A percentile compares a stretch with the other conserved stretches of the same genome.
phyloP scores from a whole-genome alignment of 2,329 filamentous ascomycete species.

The Sporothrix brasiliensis region DNA sequence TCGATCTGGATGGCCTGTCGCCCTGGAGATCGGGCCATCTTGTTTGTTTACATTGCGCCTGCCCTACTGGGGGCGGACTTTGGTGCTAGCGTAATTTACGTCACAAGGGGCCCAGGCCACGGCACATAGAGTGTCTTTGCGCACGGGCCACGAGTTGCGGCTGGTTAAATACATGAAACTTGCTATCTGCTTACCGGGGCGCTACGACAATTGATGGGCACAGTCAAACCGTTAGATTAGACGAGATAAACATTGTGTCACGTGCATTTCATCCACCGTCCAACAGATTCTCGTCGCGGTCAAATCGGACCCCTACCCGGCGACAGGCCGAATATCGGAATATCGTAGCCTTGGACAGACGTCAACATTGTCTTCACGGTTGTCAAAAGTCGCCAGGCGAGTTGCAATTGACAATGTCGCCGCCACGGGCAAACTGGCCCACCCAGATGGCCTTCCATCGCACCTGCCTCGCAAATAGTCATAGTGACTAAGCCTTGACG shows the following conservation, averaged over 20 bases:
- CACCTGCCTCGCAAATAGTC: background rate
- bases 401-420: background rate
- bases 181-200: background rate
- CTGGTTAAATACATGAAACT: conserved; percentile 22
- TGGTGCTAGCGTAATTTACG: conserved; percentile 28
- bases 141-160: conserved; percentile 25
- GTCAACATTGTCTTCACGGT: background rate
- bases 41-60: conserved; percentile 38
- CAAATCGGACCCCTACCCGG: background rate
- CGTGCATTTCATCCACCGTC: conserved; percentile 17
- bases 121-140: conserved; percentile 27
- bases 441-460: background rate
- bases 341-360: background rate
- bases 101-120: conserved; percentile 27
- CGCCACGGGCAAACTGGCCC: background rate
- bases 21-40: conserved; percentile 36
- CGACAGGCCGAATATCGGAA: background rate
- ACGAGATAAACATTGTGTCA: conserved; percentile 3
- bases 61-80: conserved; percentile 8
- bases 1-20: conserved; percentile 34
- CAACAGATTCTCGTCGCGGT: background rate
- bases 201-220: conserved; percentile 23
- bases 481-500: conserved; percentile 22
- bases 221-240: background rate
- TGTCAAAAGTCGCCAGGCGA: background rate